Percentiles rank a stretch among this genome's conserved stretches.
phyloP scores from a whole-genome alignment of 495 filamentous ascomycete species.

The Penicillium flavigenum region DNA sequence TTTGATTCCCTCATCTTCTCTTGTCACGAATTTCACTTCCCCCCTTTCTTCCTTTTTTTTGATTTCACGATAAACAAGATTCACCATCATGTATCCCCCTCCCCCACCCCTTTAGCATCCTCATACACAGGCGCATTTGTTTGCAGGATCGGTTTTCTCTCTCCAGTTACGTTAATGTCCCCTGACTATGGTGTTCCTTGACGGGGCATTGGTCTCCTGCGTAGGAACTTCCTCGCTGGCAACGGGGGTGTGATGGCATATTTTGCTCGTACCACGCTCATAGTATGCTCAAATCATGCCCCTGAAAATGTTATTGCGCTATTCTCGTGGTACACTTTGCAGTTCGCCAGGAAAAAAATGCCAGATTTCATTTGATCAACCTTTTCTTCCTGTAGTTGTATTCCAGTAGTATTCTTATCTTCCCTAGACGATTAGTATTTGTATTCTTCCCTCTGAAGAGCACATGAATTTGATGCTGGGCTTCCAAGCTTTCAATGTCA shows the following conservation, averaged over 20 bases:
- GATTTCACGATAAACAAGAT: slow-evolving; percentile 55
- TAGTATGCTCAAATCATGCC: slow-evolving; percentile 11
- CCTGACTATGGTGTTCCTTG: slow-evolving; percentile 17
- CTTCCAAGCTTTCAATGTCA: neutral
- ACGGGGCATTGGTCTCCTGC: slow-evolving; percentile 14
- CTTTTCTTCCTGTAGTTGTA: slow-evolving; percentile 4
- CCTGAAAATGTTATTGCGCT: slow-evolving; percentile 20
- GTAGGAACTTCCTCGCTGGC: slow-evolving; percentile 16
- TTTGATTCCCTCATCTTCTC: slow-evolving; percentile 15
- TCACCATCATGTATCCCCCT: slow-evolving; percentile 58
- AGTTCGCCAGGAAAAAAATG: slow-evolving; percentile 28
- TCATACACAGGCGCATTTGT: slow-evolving; percentile 50
- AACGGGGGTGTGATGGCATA: slow-evolving; percentile 16
- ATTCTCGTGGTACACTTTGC: slow-evolving; percentile 21
- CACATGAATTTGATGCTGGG: neutral
- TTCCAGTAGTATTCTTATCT: neutral
- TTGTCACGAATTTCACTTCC: slow-evolving; percentile 27
- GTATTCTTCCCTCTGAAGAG: neutral
- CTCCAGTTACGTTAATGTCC: slow-evolving; percentile 33
- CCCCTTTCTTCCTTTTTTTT: slow-evolving; percentile 28
- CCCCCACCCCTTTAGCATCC: slow-evolving; percentile 37
- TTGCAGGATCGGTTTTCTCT: slow-evolving; percentile 36
- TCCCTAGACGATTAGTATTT: neutral
- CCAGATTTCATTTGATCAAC: slow-evolving; percentile 8
- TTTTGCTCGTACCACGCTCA: slow-evolving; percentile 9